These are phyloP conservation scores for Penicillium bialowiezense DNA, from an alignment of 495 filamentous ascomycete species.

Conservation along the genomic window DNA sequence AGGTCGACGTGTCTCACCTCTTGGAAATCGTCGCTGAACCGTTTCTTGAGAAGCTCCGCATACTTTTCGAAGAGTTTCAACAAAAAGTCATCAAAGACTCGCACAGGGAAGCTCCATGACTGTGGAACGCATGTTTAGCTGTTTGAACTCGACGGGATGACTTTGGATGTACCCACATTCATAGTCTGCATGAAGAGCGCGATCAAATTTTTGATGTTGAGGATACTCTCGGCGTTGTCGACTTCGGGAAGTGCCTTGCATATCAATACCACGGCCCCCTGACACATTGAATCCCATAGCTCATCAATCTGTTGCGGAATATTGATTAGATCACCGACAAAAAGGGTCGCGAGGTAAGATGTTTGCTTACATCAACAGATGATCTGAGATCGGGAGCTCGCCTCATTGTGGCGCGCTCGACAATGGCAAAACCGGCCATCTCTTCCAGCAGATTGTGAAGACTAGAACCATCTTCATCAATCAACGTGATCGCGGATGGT, in stretches of 20 bases:
- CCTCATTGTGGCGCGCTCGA: slow-evolving; percentile 90
- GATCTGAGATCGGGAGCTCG: slow-evolving; percentile 78
- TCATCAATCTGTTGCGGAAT: slow-evolving; percentile 69
- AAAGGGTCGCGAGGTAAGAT: background rate
- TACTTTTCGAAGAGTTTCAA: slow-evolving; percentile 89
- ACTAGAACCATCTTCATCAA: slow-evolving; percentile 70
- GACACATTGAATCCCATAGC: slow-evolving; percentile 97
- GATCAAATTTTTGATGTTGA: slow-evolving; percentile 89
- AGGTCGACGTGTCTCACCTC: slow-evolving; percentile 52
- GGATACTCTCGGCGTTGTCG: slow-evolving; percentile 75
- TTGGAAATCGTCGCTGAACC: slow-evolving; percentile 90
- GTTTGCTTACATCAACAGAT: slow-evolving; percentile 75
- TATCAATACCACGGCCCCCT: slow-evolving; percentile 76
- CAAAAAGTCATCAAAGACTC: slow-evolving; percentile 74
- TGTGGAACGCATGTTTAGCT: slow-evolving; percentile 30
- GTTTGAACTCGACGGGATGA: background rate
- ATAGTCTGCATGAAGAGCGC: slow-evolving; percentile 97
- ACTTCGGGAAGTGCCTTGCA: slow-evolving; percentile 71
- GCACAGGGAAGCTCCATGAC: slow-evolving; percentile 88
- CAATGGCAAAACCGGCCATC: slow-evolving; percentile 94
- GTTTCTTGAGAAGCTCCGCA: slow-evolving; percentile 81
- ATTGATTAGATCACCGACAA: slow-evolving; percentile 4
- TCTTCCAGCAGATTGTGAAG: slow-evolving; percentile 86
- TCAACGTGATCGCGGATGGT: slow-evolving; percentile 66
- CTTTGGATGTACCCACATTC: slow-evolving; percentile 56